Evolutionary conservation across 345 rosid genomes (phyloP).

Genomic region (Brassica incana): DNA sequence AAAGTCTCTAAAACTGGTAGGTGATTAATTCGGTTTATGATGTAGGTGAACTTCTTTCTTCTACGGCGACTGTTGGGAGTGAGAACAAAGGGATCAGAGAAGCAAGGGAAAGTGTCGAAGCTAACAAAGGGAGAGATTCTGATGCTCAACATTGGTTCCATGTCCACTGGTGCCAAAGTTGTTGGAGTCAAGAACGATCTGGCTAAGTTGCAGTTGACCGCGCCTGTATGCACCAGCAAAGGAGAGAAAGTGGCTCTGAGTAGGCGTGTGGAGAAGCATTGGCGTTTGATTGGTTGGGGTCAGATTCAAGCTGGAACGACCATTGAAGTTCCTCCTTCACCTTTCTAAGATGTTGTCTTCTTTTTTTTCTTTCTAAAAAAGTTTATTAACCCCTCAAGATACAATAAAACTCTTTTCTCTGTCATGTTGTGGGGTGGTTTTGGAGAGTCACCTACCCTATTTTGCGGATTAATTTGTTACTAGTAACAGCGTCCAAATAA

Average conservation of each 20-base stretch:
- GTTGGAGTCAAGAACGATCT: neutral
- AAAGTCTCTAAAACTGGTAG: neutral
- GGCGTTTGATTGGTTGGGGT: neutral
- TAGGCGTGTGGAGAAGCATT: constrained; percentile 23
- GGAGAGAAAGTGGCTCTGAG: constrained; percentile 47
- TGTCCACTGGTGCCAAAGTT: constrained; percentile 95
- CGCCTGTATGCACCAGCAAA: neutral
- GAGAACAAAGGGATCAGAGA: constrained; percentile 89
- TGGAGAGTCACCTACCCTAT: neutral
- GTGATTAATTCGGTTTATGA: neutral
- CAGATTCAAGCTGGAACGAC: constrained; percentile 71
- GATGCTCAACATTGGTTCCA: constrained; percentile 91
- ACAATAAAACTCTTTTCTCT: neutral
- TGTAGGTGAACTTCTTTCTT: constrained; percentile 87
- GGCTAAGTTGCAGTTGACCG: neutral
- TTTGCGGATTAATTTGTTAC: neutral
- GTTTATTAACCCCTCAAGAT: neutral
- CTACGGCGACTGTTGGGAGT: constrained; percentile 86
- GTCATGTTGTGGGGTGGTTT: neutral
- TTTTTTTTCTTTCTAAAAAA: neutral
- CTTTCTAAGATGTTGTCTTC: constrained; percentile 37
- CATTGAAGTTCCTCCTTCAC: constrained; percentile 68
- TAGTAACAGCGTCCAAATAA: neutral
- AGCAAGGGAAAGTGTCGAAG: constrained; percentile 89
- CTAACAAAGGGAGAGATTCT: constrained; percentile 86